Percentiles rank a stretch among this genome's conserved stretches.
Conservation (phyloP, 2,329 filamentous ascomycete genomes). For the Claviceps fusiformis region DNA sequence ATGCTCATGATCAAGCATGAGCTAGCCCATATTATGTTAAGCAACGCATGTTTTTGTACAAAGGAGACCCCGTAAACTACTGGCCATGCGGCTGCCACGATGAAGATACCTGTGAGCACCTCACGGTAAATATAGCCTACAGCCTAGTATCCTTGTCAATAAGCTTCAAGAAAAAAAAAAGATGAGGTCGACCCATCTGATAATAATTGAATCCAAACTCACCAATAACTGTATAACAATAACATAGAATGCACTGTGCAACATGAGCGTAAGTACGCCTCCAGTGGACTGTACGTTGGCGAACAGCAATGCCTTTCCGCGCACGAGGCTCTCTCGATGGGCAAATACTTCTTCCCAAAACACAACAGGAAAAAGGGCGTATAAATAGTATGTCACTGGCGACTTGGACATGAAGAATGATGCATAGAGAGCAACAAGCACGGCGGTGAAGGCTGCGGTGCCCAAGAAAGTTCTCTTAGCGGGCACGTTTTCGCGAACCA, state of each 20-base stretch:
- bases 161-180: neutral
- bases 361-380: slow-evolving; percentile 23
- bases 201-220: slow-evolving; percentile 18
- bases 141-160: slow-evolving; percentile 38
- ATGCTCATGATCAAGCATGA: slow-evolving; percentile 75
- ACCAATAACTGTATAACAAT: slow-evolving; percentile 68
- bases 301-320: slow-evolving; percentile 57
- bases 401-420: slow-evolving; percentile 70
- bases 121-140: slow-evolving; percentile 86
- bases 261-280: slow-evolving; percentile 41
- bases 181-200: neutral
- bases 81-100: slow-evolving; percentile 69
- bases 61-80: slow-evolving; percentile 60
- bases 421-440: slow-evolving; percentile 63
- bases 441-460: slow-evolving; percentile 56
- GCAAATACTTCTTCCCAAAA: slow-evolving; percentile 52
- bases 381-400: slow-evolving; percentile 74
- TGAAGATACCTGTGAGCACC: slow-evolving; percentile 68
- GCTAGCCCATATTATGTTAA: slow-evolving; percentile 58
- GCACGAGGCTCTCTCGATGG: slow-evolving; percentile 52
- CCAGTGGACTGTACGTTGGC: slow-evolving; percentile 49
- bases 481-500: slow-evolving; percentile 29
- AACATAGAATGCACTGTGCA: slow-evolving; percentile 57
- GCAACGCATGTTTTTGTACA: slow-evolving; percentile 46
- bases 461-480: slow-evolving; percentile 48